Percentiles rank a stretch among this genome's conserved stretches.
Evolutionary conservation across 176 grass and related monocot genomes (phyloP).

Genomic region (Juncus inflexus): DNA sequence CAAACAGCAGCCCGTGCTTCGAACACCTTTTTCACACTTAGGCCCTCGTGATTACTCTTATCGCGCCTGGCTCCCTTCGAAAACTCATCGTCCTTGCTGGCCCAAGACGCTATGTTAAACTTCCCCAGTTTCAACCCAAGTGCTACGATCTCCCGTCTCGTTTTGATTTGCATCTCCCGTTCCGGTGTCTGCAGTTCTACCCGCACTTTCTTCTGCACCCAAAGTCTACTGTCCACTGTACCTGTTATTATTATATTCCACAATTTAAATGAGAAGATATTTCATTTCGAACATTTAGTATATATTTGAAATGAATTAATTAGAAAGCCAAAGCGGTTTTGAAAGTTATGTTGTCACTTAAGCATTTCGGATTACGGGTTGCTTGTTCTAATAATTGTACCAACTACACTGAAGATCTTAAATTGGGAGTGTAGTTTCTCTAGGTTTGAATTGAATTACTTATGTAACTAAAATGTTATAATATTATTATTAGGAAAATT

Average conservation of each 20-base stretch:
- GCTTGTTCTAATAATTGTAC: too few species aligned
- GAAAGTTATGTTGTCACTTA: too few species aligned
- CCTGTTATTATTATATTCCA: background rate
- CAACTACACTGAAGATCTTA: too few species aligned
- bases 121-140: slow-evolving; percentile 91
- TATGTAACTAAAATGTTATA: too few species aligned
- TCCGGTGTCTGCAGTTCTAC: slow-evolving; percentile 38
- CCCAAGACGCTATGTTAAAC: slow-evolving; percentile 94
- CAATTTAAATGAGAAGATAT: too few species aligned
- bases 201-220: slow-evolving; percentile 35
- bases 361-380: too few species aligned
- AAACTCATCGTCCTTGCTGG: slow-evolving; percentile 52
- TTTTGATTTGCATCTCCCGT: slow-evolving; percentile 64
- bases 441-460: too few species aligned
- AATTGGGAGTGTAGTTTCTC: background rate
- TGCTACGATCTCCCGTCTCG: slow-evolving; percentile 73
- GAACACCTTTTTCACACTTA: slow-evolving; percentile 30
- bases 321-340: too few species aligned
- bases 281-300: too few species aligned
- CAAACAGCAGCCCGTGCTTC: slow-evolving; percentile 65
- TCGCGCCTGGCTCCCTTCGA: slow-evolving; percentile 21
- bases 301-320: too few species aligned
- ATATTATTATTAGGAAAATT: too few species aligned
- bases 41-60: slow-evolving; percentile 5
- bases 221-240: slow-evolving; percentile 21